Base-by-base conservation (phyloP, 2,329 filamentous ascomycete species). In the Rosellinia necatrix region DNA sequence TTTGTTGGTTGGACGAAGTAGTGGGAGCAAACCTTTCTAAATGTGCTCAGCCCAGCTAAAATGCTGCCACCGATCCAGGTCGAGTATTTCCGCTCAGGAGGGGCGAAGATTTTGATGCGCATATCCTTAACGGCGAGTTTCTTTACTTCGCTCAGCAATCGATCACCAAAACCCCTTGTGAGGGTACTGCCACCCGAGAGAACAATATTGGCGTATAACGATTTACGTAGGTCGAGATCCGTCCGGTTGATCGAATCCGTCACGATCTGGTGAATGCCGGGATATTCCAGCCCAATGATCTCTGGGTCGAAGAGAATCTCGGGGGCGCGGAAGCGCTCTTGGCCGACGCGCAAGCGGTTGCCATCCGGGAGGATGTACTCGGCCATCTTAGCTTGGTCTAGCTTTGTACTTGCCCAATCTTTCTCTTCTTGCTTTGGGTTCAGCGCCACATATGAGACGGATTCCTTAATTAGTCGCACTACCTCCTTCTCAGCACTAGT, bases 1-100 rank as follows among this genome's bases (percentile, higher is more conserved):
- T 17, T 46, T 30, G 15, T n/a, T 15, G 15, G 19, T 25, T 30
- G 10, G 13, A 21, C 7, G 32, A 21, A 19, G 30, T 13, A 15
- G 17, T n/a, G n/a, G 6, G 29, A 42, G 71, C 82, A 72, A 75
- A 94, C 92, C 89, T 97, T 99, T 80, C 93, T 88, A 78, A 99
- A 99, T 51, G 94, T 99, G 79, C 93, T 97, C 74, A 99, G 77
- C 6, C 94, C 93, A 29, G 94, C 94, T 64, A 99, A 79, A 76
- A 99, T 99, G 74, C 94, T 97, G 53, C 94, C 94, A 62, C 94
- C 94, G 66, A 97, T 97, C 94, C 94, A 99, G 27, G 94, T 99
- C 60, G 92, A 97, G 79, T 97, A 99, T 76, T 97, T 96, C 64
- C 94, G 84, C 80, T 99, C 94, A 5, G 94, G 93, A 52, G 94